phyloP scores from a whole-genome alignment of 2,329 filamentous ascomycete species.

The Drechslerella coelobrocha region DNA sequence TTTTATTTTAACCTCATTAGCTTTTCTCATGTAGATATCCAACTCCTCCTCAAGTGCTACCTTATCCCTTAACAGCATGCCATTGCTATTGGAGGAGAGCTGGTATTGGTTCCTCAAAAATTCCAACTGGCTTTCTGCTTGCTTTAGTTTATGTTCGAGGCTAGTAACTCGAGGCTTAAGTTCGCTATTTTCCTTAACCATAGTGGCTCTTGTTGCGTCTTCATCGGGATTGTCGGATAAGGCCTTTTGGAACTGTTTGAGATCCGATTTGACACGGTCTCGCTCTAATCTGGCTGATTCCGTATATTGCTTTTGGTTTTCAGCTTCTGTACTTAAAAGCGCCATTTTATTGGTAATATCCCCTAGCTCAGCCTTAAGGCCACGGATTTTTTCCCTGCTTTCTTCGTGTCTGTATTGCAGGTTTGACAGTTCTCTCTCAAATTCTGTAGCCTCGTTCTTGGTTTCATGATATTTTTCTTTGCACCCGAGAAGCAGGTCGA shows the following conservation, averaged over 20 bases:
- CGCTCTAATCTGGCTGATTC: constrained; percentile 22
- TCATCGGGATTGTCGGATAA: constrained; percentile 12
- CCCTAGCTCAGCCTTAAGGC: constrained; percentile 8
- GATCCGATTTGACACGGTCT: constrained; percentile 15
- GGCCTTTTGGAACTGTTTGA: constrained; percentile 14
- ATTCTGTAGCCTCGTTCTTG: constrained; percentile 8
- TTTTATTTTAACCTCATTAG: constrained; percentile 24
- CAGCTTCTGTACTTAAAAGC: constrained; percentile 14
- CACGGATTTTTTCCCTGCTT: constrained; percentile 24
- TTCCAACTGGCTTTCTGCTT: constrained; percentile 5
- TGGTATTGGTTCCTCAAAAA: constrained; percentile 30
- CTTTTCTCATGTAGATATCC: constrained; percentile 12
- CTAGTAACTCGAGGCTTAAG: constrained; percentile 6
- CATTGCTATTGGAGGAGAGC: constrained; percentile 2
- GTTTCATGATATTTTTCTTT: constrained; percentile 14
- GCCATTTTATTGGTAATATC: neutral
- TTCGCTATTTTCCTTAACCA: constrained; percentile 27
- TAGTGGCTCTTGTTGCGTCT: constrained; percentile 1
- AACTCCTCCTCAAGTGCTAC: constrained; percentile 9
- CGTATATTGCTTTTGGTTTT: neutral
- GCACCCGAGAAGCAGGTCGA: constrained; percentile 18
- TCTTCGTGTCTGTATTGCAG: constrained; percentile 25
- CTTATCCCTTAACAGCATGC: constrained; percentile 15
- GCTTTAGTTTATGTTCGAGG: constrained; percentile 13
- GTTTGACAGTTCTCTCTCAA: constrained; percentile 11